A percentile compares a stretch with the other conserved stretches of the same genome.
phyloP scores from a whole-genome alignment of 768 basidiomycete species.

The Macrolepiota dolichaula region DNA sequence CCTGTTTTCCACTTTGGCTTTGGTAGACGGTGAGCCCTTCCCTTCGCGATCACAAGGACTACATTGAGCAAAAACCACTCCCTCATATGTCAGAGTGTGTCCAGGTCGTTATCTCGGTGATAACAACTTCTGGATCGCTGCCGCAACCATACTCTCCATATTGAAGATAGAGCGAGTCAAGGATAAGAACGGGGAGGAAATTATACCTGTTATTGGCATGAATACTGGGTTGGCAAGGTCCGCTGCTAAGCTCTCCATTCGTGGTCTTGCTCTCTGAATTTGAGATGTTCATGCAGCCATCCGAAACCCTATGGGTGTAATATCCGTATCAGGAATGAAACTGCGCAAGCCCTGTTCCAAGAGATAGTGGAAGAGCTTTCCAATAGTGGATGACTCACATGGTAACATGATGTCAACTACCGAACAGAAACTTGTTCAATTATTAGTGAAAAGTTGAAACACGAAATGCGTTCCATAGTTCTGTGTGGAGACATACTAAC shows the following conservation, averaged over 20 bases:
- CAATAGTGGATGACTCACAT: background rate
- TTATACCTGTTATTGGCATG: background rate
- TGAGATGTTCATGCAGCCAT: background rate
- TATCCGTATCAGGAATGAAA: background rate
- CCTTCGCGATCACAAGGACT: background rate
- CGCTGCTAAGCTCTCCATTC: background rate
- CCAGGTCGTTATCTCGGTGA: constrained; percentile 4
- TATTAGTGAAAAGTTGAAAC: too few species aligned
- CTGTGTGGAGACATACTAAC: too few species aligned
- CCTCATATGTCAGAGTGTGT: background rate
- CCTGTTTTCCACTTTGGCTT: constrained; percentile 1
- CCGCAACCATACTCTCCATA: background rate
- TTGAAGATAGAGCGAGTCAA: background rate
- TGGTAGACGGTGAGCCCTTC: background rate
- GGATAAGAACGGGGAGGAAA: background rate
- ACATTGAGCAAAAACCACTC: background rate
- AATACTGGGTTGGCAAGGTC: background rate
- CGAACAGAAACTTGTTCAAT: too few species aligned
- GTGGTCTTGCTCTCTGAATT: background rate
- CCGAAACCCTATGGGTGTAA: background rate
- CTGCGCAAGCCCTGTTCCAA: background rate
- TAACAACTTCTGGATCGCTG: background rate
- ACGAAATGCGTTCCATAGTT: too few species aligned
- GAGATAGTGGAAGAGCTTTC: background rate
- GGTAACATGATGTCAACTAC: too few species aligned